phyloP scores from a whole-genome alignment of 2,329 filamentous ascomycete genomes.

The Alternaria tenuissima region DNA sequence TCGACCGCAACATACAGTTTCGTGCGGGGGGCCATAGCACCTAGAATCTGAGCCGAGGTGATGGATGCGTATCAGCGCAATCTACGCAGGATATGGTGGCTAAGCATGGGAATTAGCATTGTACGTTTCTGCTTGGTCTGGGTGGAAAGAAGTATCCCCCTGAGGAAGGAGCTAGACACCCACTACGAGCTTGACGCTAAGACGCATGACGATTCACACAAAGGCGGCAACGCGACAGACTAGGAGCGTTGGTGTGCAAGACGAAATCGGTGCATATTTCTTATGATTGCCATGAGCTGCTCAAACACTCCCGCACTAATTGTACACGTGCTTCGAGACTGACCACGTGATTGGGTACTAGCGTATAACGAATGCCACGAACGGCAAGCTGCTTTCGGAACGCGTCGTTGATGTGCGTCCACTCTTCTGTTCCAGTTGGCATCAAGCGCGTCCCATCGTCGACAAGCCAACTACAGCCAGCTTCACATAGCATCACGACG shows the following conservation, averaged over 20 bases:
- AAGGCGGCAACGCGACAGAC: neutral
- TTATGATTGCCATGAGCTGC: neutral
- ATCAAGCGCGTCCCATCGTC: conserved; percentile 53
- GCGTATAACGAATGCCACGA: conserved; percentile 28
- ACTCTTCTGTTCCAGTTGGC: conserved; percentile 36
- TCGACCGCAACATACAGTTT: conserved; percentile 22
- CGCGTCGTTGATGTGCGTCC: conserved; percentile 33
- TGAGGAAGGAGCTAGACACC: conserved; percentile 12
- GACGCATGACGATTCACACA: neutral
- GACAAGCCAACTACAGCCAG: conserved; percentile 45
- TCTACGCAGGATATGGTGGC: neutral
- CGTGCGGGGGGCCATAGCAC: neutral
- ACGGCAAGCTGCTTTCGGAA: conserved; percentile 30
- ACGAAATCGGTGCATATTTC: neutral
- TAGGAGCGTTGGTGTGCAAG: neutral
- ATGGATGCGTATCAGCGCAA: neutral
- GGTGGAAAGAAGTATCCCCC: neutral
- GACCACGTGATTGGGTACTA: conserved; percentile 15
- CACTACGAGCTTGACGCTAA: conserved; percentile 7
- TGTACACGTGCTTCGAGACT: conserved; percentile 1
- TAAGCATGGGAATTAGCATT: conserved; percentile 3
- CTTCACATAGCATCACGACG: conserved; percentile 53
- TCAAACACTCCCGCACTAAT: neutral
- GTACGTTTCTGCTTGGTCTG: conserved; percentile 3
- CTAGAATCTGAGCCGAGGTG: neutral